These are phyloP conservation scores for Teunomyces barrocoloradensis DNA, from an alignment of 805 yeast species.

Conservation along the genomic window DNA sequence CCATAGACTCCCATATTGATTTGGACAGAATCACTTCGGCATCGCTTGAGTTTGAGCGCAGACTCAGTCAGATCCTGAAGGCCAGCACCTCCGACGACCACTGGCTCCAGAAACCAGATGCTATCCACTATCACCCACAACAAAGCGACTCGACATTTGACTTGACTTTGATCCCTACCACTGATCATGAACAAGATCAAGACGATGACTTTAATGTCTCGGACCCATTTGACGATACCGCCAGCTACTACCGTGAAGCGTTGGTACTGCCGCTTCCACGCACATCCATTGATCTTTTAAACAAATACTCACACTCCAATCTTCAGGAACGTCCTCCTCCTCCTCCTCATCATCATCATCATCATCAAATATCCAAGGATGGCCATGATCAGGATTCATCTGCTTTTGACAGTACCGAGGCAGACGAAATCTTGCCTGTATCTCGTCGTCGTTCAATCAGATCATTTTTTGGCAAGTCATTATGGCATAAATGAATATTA, in stretches of 20 bases:
- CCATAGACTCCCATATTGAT: constrained; percentile 2
- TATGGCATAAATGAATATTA: neutral
- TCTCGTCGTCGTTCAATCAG: neutral
- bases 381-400: too few relatives aligned
- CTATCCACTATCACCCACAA: neutral
- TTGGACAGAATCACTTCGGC: constrained; percentile 7
- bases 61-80: neutral
- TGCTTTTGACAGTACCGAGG: neutral
- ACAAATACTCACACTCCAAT: neutral
- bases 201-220: neutral
- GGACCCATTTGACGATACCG: neutral
- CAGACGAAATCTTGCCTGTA: neutral
- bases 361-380: too few relatives aligned
- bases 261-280: neutral
- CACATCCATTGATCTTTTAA: neutral
- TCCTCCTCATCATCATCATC: too few relatives aligned
- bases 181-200: neutral
- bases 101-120: neutral
- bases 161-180: neutral
- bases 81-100: neutral
- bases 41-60: constrained; percentile 4
- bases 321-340: too few relatives aligned
- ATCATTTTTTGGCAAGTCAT: neutral
- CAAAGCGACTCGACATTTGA: neutral
- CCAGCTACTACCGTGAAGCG: neutral